Percentiles rank a stretch among this genome's conserved stretches.
Evolutionary conservation across 805 yeast species (phyloP).

Genomic region (Suhomyces sp.): DNA sequence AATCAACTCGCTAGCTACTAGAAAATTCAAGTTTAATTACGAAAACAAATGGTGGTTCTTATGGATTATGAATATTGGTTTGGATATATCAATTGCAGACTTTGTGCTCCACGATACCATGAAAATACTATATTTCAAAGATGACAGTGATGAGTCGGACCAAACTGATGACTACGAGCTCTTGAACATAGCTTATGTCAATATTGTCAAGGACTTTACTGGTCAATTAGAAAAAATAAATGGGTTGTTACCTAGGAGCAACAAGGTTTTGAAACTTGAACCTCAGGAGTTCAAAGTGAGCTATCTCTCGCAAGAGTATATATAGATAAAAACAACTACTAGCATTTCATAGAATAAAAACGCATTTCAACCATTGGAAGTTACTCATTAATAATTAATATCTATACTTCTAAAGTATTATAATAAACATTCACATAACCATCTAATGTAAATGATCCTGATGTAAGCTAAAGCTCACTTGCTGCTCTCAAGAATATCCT

Average conservation of each 20-base stretch:
- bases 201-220: slow-evolving; percentile 16
- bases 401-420: too few relatives aligned
- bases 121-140: slow-evolving; percentile 27
- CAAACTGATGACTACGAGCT: slow-evolving; percentile 17
- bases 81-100: slow-evolving; percentile 25
- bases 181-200: slow-evolving; percentile 15
- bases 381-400: too few relatives aligned
- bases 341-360: too few relatives aligned
- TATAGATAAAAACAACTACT: too few relatives aligned
- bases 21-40: slow-evolving; percentile 27
- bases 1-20: slow-evolving; percentile 37
- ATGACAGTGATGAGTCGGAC: slow-evolving; percentile 7
- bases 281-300: slow-evolving; percentile 23
- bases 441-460: too few relatives aligned
- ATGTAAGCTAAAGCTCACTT: too few relatives aligned
- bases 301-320: slow-evolving; percentile 18
- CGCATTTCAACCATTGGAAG: too few relatives aligned
- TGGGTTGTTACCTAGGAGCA: slow-evolving; percentile 18
- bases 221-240: slow-evolving; percentile 16
- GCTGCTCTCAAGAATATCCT: slow-evolving; percentile 26
- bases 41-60: slow-evolving; percentile 18
- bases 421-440: too few relatives aligned
- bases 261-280: slow-evolving; percentile 12
- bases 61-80: slow-evolving; percentile 40
- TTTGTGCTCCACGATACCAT: slow-evolving; percentile 20